Conservation (phyloP, 1,284 basidiomycete species). For the Entoloma clypeatum region DNA sequence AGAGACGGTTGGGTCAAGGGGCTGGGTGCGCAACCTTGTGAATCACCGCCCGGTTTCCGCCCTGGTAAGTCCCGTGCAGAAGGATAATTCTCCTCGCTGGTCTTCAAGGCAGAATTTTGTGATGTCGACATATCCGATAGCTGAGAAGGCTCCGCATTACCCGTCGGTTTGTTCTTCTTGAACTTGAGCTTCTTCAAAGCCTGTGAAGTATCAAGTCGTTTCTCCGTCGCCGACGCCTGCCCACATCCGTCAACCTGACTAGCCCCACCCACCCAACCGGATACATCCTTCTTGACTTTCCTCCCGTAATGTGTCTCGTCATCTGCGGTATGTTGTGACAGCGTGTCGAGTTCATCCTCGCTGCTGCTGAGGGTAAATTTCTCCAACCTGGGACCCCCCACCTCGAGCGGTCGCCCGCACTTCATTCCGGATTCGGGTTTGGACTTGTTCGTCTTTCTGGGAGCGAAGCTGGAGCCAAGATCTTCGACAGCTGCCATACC, state of each 20-base stretch:
- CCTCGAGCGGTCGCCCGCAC: too few species aligned
- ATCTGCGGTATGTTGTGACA: slow-evolving; percentile 16
- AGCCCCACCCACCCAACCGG: background rate
- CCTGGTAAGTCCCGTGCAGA: too few species aligned
- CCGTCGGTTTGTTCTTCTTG: slow-evolving; percentile 30
- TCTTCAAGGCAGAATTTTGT: slow-evolving; percentile 6
- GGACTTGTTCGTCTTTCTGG: background rate
- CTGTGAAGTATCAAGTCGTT: background rate
- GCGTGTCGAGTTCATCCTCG: slow-evolving; percentile 14
- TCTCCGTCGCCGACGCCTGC: slow-evolving; percentile 1
- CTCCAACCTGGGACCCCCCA: background rate
- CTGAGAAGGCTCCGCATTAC: background rate
- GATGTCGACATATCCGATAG: slow-evolving; percentile 6
- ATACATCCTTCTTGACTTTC: slow-evolving; percentile 1
- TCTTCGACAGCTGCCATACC: slow-evolving; percentile 14
- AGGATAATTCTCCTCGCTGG: slow-evolving; percentile 3
- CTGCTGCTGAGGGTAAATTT: slow-evolving; percentile 5
- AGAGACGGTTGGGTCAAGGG: too few species aligned
- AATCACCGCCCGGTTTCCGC: too few species aligned
- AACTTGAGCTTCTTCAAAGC: slow-evolving; percentile 25
- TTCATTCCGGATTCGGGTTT: background rate
- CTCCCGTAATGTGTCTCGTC: background rate
- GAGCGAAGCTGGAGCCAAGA: slow-evolving; percentile 17
- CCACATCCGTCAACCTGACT: slow-evolving; percentile 3
- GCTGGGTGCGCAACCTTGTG: too few species aligned